phyloP scores from a whole-genome alignment of 2,329 filamentous ascomycete genomes.

The Chalara sp. region DNA sequence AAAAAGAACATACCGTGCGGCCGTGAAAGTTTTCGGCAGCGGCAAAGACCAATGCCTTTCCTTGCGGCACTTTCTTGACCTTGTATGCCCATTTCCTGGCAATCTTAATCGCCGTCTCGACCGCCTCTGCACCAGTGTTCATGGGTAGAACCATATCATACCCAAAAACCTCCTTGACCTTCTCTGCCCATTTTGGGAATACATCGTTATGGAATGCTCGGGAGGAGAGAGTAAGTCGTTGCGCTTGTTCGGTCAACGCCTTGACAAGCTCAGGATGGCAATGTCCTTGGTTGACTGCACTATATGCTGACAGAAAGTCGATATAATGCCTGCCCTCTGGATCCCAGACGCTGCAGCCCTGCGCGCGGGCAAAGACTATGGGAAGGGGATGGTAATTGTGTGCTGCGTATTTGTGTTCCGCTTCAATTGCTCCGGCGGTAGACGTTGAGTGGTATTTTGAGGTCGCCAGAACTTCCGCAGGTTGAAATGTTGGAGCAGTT shows the following conservation, averaged over 20 bases:
- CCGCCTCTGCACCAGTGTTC: conserved; percentile 95
- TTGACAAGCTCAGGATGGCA: conserved; percentile 95
- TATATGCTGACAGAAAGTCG: conserved; percentile 97
- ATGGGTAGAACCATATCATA: conserved; percentile 98
- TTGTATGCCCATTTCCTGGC: conserved; percentile 98
- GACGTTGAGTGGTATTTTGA: conserved; percentile 66
- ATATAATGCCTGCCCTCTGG: conserved; percentile 93
- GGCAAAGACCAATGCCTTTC: conserved; percentile 77
- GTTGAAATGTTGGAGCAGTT: conserved; percentile 26
- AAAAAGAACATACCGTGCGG: conserved; percentile 61
- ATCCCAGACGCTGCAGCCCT: conserved; percentile 90
- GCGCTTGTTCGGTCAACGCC: conserved; percentile 81
- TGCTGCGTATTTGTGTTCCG: conserved; percentile 79
- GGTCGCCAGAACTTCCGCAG: conserved; percentile 17
- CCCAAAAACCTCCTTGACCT: conserved; percentile 80
- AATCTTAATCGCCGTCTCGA: conserved; percentile 94
- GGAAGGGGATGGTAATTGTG: conserved; percentile 99
- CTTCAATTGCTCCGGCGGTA: conserved; percentile 69
- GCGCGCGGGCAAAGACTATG: conserved; percentile 81
- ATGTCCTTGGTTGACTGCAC: conserved; percentile 95
- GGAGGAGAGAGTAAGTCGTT: conserved; percentile 83
- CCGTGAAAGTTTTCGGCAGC: conserved; percentile 94
- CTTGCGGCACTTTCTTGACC: conserved; percentile 79
- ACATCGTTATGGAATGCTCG: conserved; percentile 98
- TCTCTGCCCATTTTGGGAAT: conserved; percentile 91